Conservation (phyloP, 495 filamentous ascomycete genomes). For the Polyplosphaeria fusca region DNA sequence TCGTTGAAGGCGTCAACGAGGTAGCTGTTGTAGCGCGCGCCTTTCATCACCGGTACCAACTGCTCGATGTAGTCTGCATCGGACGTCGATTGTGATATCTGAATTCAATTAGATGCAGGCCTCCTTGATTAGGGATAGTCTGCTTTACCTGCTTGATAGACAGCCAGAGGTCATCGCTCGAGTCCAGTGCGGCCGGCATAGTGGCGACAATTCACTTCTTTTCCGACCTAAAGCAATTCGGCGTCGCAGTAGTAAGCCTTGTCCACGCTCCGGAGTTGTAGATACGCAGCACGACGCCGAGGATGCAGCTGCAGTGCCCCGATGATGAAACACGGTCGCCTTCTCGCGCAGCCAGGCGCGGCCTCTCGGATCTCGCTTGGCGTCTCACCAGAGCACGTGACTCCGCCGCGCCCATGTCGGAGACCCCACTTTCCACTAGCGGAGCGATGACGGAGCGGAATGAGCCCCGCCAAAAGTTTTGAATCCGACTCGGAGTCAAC, state of each 20-base stretch:
- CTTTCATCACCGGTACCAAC: constrained; percentile 85
- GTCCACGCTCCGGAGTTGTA: no score
- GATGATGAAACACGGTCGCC: constrained; percentile 13
- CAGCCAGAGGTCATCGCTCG: constrained; percentile 38
- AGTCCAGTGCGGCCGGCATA: constrained; percentile 36
- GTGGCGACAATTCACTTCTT: no score
- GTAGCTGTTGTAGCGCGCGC: constrained; percentile 73
- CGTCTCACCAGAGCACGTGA: neutral
- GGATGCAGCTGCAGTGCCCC: no score
- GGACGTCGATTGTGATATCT: constrained; percentile 89
- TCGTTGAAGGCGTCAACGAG: constrained; percentile 74
- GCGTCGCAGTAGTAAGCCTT: no score
- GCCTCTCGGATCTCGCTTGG: neutral
- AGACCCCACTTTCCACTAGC: neutral
- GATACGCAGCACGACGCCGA: no score
- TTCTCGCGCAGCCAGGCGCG: neutral
- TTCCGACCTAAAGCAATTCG: no score
- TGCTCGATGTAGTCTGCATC: constrained; percentile 95
- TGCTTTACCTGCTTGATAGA: constrained; percentile 41
- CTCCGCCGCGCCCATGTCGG: neutral
- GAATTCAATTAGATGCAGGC: neutral
- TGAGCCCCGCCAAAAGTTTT: constrained; percentile 5
- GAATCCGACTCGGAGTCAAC: constrained; percentile 21
- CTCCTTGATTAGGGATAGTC: neutral
- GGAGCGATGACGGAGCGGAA: constrained; percentile 14